These are phyloP conservation scores for Stygiomarasmius scandens DNA, from an alignment of 1,284 basidiomycete species.

Conservation along the genomic window DNA sequence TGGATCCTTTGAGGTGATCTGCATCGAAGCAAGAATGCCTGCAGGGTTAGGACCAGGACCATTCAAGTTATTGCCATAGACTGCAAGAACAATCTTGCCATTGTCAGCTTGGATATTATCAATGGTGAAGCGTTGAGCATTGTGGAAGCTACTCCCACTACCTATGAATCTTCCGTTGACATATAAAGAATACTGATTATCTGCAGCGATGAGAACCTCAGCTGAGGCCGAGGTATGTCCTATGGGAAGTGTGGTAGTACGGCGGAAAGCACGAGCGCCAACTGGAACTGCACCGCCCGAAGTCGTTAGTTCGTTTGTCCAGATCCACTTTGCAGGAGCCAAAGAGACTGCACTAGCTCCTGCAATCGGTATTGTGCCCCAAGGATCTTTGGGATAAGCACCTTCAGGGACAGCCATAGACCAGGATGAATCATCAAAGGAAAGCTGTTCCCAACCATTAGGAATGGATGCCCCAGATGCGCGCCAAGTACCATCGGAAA, in stretches of 20 bases:
- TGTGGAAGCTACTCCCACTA: slow-evolving; percentile 13
- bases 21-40: slow-evolving; percentile 17
- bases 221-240: slow-evolving; percentile 15
- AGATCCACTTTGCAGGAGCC: slow-evolving; percentile 20
- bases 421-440: slow-evolving; percentile 27
- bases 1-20: slow-evolving; percentile 13
- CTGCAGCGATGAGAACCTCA: slow-evolving; percentile 18
- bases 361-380: slow-evolving; percentile 24
- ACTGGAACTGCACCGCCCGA: slow-evolving; percentile 15
- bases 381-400: slow-evolving; percentile 23
- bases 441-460: slow-evolving; percentile 23
- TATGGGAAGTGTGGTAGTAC: slow-evolving; percentile 15
- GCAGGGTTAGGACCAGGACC: slow-evolving; percentile 15
- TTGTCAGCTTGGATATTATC: slow-evolving; percentile 3
- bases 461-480: no score
- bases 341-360: slow-evolving; percentile 9
- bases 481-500: no score
- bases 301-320: slow-evolving; percentile 20
- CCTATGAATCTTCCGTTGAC: slow-evolving; percentile 20
- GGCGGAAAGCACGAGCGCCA: slow-evolving; percentile 23
- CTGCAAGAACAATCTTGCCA: slow-evolving; percentile 17
- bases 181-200: slow-evolving; percentile 21
- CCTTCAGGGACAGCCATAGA: slow-evolving; percentile 23
- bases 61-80: slow-evolving; percentile 14
- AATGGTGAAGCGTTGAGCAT: slow-evolving; percentile 18